A percentile compares a stretch with the other conserved stretches of the same genome.
Evolutionary conservation across 352 stramenopile species (phyloP).

Genomic region (Pilasporangium apinafurcum): DNA sequence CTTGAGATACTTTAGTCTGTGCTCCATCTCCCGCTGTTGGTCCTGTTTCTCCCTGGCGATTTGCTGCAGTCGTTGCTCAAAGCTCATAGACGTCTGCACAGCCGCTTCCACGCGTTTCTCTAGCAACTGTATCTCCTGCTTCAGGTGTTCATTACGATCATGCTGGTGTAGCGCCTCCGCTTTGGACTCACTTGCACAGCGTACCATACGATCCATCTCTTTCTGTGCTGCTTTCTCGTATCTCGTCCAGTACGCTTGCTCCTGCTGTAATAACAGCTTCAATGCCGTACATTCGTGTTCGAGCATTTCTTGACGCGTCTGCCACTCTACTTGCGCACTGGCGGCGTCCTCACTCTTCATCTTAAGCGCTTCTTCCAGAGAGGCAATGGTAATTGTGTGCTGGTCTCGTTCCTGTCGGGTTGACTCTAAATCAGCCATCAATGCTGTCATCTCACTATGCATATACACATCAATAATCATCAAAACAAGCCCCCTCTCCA

Average conservation of each 20-base stretch:
- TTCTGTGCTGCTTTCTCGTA: slow-evolving; percentile 11
- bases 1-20: slow-evolving; percentile 26
- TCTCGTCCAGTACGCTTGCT: slow-evolving; percentile 37
- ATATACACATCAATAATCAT: neutral
- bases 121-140: slow-evolving; percentile 30
- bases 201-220: slow-evolving; percentile 23
- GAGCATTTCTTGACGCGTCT: slow-evolving; percentile 16
- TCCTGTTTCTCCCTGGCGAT: slow-evolving; percentile 41
- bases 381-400: slow-evolving; percentile 4
- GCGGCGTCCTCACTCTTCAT: slow-evolving; percentile 8
- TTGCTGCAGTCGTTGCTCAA: slow-evolving; percentile 41
- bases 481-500: neutral
- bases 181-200: slow-evolving; percentile 22
- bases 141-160: slow-evolving; percentile 26
- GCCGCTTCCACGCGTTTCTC: slow-evolving; percentile 44
- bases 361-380: slow-evolving; percentile 15
- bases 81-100: slow-evolving; percentile 31
- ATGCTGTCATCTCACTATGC: slow-evolving; percentile 5
- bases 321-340: slow-evolving; percentile 4
- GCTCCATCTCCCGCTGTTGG: slow-evolving; percentile 20
- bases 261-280: slow-evolving; percentile 33
- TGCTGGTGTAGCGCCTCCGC: slow-evolving; percentile 17
- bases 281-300: slow-evolving; percentile 25
- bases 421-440: slow-evolving; percentile 10
- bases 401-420: slow-evolving; percentile 5